A percentile compares a stretch with the other conserved stretches of the same genome.
Conservation (phyloP, 78 protist genomes). For the Speleostelium caveatum region DNA sequence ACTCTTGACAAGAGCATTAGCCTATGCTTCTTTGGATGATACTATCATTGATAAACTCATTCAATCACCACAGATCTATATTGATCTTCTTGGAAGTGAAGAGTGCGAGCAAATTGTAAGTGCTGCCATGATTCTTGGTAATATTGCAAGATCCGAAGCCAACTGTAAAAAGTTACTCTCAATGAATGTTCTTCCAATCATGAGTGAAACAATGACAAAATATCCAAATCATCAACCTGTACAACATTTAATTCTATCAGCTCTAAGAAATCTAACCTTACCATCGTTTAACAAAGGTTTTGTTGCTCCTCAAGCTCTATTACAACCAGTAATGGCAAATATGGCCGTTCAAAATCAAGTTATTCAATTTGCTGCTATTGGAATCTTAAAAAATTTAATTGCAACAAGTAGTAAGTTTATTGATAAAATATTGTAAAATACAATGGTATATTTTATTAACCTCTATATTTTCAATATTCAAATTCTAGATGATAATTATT, state of each 20-base stretch:
- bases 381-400: conserved; percentile 24
- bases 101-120: conserved; percentile 29
- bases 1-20: conserved; percentile 39
- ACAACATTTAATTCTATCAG: conserved; percentile 31
- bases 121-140: conserved; percentile 67
- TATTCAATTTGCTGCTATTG: conserved; percentile 56
- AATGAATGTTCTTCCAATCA: neutral
- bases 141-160: conserved; percentile 5
- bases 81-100: conserved; percentile 19
- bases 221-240: conserved; percentile 71
- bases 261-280: conserved; percentile 21
- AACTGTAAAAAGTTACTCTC: conserved; percentile 11
- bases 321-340: conserved; percentile 16
- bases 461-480: too few species aligned
- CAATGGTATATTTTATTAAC: neutral
- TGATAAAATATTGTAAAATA: too few species aligned
- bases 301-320: neutral
- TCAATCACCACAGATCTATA: conserved; percentile 11
- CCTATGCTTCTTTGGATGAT: conserved; percentile 53
- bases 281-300: conserved; percentile 23
- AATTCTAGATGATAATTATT: neutral
- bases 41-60: conserved; percentile 8
- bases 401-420: neutral
- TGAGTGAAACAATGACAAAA: conserved; percentile 13
- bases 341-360: conserved; percentile 58